Base-by-base conservation (phyloP, 176 grass and related monocot genomes). In the Pharus latifolius region DNA sequence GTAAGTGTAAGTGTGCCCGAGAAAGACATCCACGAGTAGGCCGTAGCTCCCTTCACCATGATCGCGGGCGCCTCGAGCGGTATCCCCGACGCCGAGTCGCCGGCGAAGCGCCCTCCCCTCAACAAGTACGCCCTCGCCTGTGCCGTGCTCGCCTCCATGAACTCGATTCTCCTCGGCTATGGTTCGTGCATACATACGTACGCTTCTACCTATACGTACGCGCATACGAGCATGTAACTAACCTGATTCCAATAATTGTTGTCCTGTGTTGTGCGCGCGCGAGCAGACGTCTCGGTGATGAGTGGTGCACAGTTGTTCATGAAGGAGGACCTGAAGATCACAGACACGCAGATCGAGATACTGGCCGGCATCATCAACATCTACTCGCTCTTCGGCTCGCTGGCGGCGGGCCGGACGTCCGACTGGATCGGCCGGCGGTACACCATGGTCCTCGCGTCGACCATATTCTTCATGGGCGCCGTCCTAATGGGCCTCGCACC, bases 381-480 rank as follows among this genome's bases (percentile, higher is more conserved):
- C 48, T 93, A 48, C 82, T 91, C 94, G 13, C 81, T 98, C 16
- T 28, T 93, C 7, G 94, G 94, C 44, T 90, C 94, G 49, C 60
- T 98, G 1, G 84, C 89, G 11, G 94, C 89, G 30, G 94, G 94
- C 6, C 77, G 78, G 34, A 90, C 84, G 44, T 90, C 94, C 0
- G 94, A 97, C 78, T 90, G 89, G 94, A 57, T 97, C 61, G 94
- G 94, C 0, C 78, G 94, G 7, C 83, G 89, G 10, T 90, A 90
- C 94, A 98, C 94, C 60, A 98, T 98, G 67, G 78, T 90, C 25
- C 69, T 98, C 9, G 89, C 94, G n/a, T 18, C 86, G 17, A 62
- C 18, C 61, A 92, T 93, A 48, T 98, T 98, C 82, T 87, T 98
- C 65, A 29, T 70, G 15, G 94, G 94, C 43, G 87, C 89, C 12